Conservation (phyloP, 768 basidiomycete genomes). For the Suillus paluster region DNA sequence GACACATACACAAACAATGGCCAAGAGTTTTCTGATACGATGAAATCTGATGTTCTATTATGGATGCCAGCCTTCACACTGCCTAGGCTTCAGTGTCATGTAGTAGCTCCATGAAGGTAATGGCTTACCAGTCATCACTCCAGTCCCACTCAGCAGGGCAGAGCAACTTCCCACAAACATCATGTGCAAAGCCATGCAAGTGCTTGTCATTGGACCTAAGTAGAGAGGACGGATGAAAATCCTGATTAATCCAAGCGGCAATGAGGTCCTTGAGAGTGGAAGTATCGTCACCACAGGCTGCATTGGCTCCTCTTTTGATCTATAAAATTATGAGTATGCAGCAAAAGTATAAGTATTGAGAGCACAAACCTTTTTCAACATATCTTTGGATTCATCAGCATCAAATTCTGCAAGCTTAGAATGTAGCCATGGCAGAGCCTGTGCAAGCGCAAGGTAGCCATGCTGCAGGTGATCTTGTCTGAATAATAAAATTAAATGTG, state of each 20-base stretch:
- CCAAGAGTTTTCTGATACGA: conserved; percentile 18
- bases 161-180: conserved; percentile 2
- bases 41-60: conserved; percentile 13
- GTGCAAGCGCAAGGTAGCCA: neutral
- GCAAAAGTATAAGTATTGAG: neutral
- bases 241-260: neutral
- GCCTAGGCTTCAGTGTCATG: neutral
- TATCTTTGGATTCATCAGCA: neutral
- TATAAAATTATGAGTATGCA: neutral
- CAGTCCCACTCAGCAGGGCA: neutral
- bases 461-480: neutral
- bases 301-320: neutral
- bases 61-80: conserved; percentile 9
- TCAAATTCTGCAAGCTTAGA: neutral
- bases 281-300: neutral
- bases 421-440: neutral
- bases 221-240: neutral
- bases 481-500: neutral
- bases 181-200: neutral
- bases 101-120: too few species aligned
- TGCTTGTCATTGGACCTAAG: neutral
- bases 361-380: neutral
- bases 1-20: too few species aligned
- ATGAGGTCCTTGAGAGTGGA: conserved; percentile 1
- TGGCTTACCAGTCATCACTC: neutral